Evolutionary conservation across 352 stramenopile genomes (phyloP), one percentile per base, ranked within the genome.

Genomic region (Globisporangium cystogenes): DNA sequence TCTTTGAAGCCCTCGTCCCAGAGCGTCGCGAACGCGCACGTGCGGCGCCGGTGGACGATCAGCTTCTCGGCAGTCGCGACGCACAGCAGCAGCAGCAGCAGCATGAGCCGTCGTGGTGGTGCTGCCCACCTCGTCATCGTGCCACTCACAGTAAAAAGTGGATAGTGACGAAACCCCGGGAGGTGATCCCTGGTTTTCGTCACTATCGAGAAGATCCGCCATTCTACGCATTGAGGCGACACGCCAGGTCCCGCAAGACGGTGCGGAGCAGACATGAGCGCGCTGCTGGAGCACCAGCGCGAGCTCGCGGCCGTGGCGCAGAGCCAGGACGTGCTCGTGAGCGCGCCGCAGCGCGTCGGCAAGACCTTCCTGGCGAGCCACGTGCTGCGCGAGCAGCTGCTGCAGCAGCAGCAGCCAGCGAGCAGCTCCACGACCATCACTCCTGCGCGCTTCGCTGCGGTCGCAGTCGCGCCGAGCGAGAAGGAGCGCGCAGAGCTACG

Each of bases 251-350:
- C n/a, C n/a, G n/a, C n/a, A n/a, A n/a, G n/a, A n/a, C n/a, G n/a
- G n/a, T n/a, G n/a, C n/a, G n/a, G n/a, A n/a, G n/a, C n/a, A n/a
- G 3, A 11, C 12, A 64, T 60, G 52, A 68, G 62, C 43, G 51
- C 68, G 26, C 57, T 87, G 24, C 76, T 24, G 39, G 61, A 80
- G 45, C 78, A 95, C 51, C 74, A 93, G 59, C 65, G 60, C 11
- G 84, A 95, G 65, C 72, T 91, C 56, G 68, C 80, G 54, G 76
- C 75, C 31, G 65, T 95, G 21, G 84, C 78, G 45, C 65, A 59
- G 15, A 61, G 56, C 29, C 77, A 74, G 51, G 92, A 83, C 48
- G 73, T 82, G 42, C 50, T 90, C 23, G 42, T 95, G 10, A 86
- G 74, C 57, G 78, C 80, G 5, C 45, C 72, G 23, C 64, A 66